Evolutionary conservation across 805 yeast species (phyloP).

Genomic region (Candida ulmi): DNA sequence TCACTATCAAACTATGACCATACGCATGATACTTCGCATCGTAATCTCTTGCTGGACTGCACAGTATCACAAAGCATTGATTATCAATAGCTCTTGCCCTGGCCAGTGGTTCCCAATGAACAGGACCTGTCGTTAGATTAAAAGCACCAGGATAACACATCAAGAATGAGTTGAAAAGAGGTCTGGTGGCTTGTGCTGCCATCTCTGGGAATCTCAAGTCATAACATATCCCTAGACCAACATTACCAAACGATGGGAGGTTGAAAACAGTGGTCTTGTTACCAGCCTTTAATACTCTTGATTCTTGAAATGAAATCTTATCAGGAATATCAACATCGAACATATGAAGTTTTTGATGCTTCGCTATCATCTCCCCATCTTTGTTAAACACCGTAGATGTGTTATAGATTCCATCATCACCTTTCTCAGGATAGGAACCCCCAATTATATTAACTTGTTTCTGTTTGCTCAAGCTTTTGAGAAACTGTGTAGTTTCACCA

Average conservation of each 20-base stretch:
- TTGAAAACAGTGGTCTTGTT: slow-evolving; percentile 13
- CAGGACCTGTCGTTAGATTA: slow-evolving; percentile 79
- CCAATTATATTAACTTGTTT: slow-evolving; percentile 68
- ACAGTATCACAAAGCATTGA: slow-evolving; percentile 64
- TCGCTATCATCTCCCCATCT: slow-evolving; percentile 62
- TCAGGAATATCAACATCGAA: slow-evolving; percentile 60
- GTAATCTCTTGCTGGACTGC: slow-evolving; percentile 84
- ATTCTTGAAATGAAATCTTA: slow-evolving; percentile 84
- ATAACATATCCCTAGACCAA: slow-evolving; percentile 85
- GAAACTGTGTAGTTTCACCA: slow-evolving; percentile 58
- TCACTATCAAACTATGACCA: slow-evolving; percentile 61
- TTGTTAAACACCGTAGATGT: slow-evolving; percentile 71
- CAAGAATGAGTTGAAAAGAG: slow-evolving; percentile 49
- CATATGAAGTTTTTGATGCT: slow-evolving; percentile 22
- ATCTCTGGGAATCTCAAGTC: slow-evolving; percentile 79
- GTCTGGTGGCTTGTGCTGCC: slow-evolving; percentile 49
- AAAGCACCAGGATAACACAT: slow-evolving; percentile 84
- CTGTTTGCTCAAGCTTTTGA: slow-evolving; percentile 62
- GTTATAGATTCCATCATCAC: slow-evolving; percentile 54
- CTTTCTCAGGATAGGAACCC: slow-evolving; percentile 83
- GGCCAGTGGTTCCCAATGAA: slow-evolving; percentile 77
- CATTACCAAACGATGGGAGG: slow-evolving; percentile 63
- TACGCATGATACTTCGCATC: slow-evolving; percentile 56
- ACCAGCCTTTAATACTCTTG: slow-evolving; percentile 21
- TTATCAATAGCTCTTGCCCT: slow-evolving; percentile 72